Evolutionary conservation across 1,284 basidiomycete genomes (phyloP), one percentile per base, ranked within the genome.

Genomic region (Pulveroboletus sp.): DNA sequence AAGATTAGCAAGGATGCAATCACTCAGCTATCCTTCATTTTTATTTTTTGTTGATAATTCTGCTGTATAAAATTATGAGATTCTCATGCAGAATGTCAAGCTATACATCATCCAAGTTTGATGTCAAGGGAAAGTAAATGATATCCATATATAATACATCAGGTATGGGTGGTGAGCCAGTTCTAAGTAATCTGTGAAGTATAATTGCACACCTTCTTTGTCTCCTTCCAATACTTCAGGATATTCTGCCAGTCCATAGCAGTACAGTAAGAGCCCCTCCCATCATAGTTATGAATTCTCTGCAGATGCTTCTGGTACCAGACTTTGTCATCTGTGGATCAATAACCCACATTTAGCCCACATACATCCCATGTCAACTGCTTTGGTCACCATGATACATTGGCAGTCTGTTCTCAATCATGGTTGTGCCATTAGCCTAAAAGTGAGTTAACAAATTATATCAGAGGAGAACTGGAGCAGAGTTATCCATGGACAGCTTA

Each of bases 351-450:
- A 8, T 56, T 45, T 12, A 61, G n/a, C 0, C 58, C 47, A 40
- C 26, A 53, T 0, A 3, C 11, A 33, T 55, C 38, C 52, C 58
- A 60, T 18, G 26, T 48, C 0, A 43, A 55, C 39, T 60, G 35
- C 29, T 60, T 60, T 1, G 39, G 58, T 58, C 49, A 60, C 59
- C 58, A 60, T 12, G 29, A 60, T 2, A 60, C 17, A 7, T 60
- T 20, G 1, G 46, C 8, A 3, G 49, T 60, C 22, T 60, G 46
- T n/a, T 55, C 12, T 3, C 11, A 1, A 20, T 10, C 0, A 15
- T 9, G 5, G 3, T 4, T 1, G 33, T 49, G 11, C 3, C 17
- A 6, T n/a, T 57, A 42, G 35, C 54, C 43, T 57, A 11, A 26
- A 11, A 38, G 2, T 4, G 4, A 11, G 26, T 55, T 17, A 57